Percentiles rank a stretch among this genome's conserved stretches.
These are phyloP conservation scores for Stenocarpella maydis DNA, from an alignment of 2,329 filamentous ascomycete species.

Conservation along the genomic window DNA sequence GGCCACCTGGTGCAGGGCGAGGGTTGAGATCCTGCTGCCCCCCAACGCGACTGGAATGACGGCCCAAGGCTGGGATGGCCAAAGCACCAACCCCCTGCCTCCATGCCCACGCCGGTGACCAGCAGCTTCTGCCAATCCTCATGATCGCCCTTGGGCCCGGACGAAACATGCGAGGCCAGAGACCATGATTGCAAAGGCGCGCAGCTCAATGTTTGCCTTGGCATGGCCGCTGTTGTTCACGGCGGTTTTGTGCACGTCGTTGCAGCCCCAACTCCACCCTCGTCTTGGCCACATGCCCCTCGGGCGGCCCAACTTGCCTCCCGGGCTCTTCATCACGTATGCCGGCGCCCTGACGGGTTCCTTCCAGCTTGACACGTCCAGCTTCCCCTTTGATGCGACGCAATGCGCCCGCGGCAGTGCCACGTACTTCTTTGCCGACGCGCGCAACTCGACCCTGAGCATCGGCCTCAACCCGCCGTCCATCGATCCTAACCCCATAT, in stretches of 20 bases:
- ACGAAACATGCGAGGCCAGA: background rate
- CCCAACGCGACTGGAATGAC: background rate
- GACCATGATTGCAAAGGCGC: background rate
- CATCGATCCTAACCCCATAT: conserved; percentile 4
- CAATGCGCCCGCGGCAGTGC: conserved; percentile 8
- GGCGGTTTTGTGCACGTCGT: background rate
- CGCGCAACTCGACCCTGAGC: conserved; percentile 8
- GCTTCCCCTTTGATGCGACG: background rate
- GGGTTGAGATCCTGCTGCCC: background rate
- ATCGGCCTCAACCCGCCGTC: conserved; percentile 11
- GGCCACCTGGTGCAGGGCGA: background rate
- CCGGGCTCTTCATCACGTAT: conserved; percentile 17
- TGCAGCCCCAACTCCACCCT: background rate
- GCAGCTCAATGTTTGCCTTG: background rate
- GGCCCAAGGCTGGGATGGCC: background rate
- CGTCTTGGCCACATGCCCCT: background rate
- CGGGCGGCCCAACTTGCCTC: conserved; percentile 8
- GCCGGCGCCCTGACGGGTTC: conserved; percentile 4
- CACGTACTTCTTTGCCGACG: background rate
- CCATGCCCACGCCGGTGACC: too few relatives aligned
- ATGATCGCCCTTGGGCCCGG: background rate
- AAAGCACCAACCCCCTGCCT: conserved; percentile 16
- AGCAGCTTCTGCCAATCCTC: too few relatives aligned
- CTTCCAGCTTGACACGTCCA: background rate
- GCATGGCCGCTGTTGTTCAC: background rate